These are phyloP conservation scores for Austroboletus niveus DNA, from an alignment of 1,284 basidiomycete species.

Conservation along the genomic window DNA sequence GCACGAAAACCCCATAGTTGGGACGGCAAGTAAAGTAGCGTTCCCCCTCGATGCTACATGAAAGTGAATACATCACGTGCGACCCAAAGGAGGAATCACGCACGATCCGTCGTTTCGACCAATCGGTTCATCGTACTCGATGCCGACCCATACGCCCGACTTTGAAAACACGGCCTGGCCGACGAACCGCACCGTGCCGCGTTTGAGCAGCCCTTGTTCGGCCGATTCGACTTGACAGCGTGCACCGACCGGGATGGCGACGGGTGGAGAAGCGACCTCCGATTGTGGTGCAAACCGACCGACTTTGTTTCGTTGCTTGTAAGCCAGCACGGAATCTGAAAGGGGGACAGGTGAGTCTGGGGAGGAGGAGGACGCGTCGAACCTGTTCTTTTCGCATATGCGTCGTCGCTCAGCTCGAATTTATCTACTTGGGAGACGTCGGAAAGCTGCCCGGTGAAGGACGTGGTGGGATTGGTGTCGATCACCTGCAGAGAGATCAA, in stretches of 20 bases:
- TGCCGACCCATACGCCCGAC: slow-evolving; percentile 80
- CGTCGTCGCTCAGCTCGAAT: slow-evolving; percentile 84
- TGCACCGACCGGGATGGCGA: slow-evolving; percentile 59
- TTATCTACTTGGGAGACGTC: slow-evolving; percentile 90
- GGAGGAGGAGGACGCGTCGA: background rate
- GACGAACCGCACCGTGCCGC: slow-evolving; percentile 82
- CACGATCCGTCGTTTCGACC: slow-evolving; percentile 96
- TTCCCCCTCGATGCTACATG: slow-evolving; percentile 76
- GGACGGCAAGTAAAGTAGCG: slow-evolving; percentile 80
- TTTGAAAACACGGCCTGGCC: slow-evolving; percentile 79
- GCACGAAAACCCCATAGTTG: slow-evolving; percentile 86
- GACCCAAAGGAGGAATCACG: slow-evolving; percentile 34
- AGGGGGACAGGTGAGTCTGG: background rate
- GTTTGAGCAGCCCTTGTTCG: slow-evolving; percentile 72
- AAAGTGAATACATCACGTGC: background rate
- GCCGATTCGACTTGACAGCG: slow-evolving; percentile 78
- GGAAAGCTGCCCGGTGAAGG: slow-evolving; percentile 76
- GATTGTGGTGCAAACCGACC: slow-evolving; percentile 75
- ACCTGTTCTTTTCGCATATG: slow-evolving; percentile 83
- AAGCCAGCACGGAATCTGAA: slow-evolving; percentile 86
- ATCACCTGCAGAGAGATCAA: slow-evolving; percentile 53
- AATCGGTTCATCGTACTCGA: slow-evolving; percentile 95
- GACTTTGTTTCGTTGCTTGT: slow-evolving; percentile 86
- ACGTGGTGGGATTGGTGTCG: slow-evolving; percentile 72
- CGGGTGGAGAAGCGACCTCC: slow-evolving; percentile 17